Conservation (phyloP, 306 rosid species). For the Cucumis cinereus region DNA sequence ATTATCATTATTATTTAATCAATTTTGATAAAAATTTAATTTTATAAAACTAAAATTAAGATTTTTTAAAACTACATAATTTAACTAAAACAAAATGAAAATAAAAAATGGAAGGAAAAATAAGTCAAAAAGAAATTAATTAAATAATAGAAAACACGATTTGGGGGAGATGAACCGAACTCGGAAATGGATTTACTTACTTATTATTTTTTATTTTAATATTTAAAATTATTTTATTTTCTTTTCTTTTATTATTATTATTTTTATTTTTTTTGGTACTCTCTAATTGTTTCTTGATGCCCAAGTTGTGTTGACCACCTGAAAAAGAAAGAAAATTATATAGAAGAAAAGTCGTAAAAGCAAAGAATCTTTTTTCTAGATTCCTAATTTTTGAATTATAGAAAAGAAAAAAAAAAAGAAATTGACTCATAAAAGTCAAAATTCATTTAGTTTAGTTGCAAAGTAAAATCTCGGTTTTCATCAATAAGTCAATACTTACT, state of each 20-base stretch:
- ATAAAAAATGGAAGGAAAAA: too few relatives aligned
- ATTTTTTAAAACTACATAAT: too few relatives aligned
- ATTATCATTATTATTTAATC: too few relatives aligned
- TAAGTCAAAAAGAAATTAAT: not conserved
- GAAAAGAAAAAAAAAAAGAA: too few relatives aligned
- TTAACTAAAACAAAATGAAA: too few relatives aligned
- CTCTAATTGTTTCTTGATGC: not conserved
- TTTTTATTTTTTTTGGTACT: not conserved
- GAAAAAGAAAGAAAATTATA: not conserved
- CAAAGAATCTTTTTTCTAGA: conserved; percentile 16
- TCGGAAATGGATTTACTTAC: not conserved
- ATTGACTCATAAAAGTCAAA: not conserved
- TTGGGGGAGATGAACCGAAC: not conserved
- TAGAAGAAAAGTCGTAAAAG: not conserved
- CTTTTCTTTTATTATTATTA: too few relatives aligned
- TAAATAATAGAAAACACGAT: not conserved
- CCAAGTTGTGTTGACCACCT: conserved; percentile 4
- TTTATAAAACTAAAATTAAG: too few relatives aligned
- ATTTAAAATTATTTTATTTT: too few relatives aligned
- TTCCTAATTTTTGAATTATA: not conserved
- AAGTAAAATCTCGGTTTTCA: too few relatives aligned
- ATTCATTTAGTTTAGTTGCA: not conserved
- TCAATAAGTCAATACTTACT: too few relatives aligned
- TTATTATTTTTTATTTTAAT: too few relatives aligned
- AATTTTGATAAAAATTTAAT: too few relatives aligned